Evolutionary conservation across 2,329 filamentous ascomycete species (phyloP), one percentile per base, ranked within the genome.

Genomic region (Alternaria viburni): DNA sequence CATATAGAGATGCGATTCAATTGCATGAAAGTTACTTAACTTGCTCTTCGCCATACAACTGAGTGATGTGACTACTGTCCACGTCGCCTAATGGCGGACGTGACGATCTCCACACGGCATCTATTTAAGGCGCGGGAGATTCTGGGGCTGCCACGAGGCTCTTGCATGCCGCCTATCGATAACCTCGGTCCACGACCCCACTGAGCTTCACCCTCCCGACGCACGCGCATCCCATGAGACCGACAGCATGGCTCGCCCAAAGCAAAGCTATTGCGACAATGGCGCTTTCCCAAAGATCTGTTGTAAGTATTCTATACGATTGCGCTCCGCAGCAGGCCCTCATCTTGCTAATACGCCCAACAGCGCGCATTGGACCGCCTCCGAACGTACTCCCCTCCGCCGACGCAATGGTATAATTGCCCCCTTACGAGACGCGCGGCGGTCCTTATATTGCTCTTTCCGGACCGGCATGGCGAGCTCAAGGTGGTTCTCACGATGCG

Each of bases 371-470:
- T 90, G 72, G 81, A 85, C 45, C 84, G 87, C 58, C 80, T 90
- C 25, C 83, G 86, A 69, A 76, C 81, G 36, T 90, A 88, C 71
- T 77, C 80, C 13, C 82, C 87, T n/a, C 87, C 86, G 44, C 83
- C 86, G 9, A 88, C 87, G 7, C 83, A 82, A 65, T 90, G 87
- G 79, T 80, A 83, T 67, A 81, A 83, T 54, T 84, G 88, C 45
- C 88, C 88, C 1, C 74, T 89, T 9, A 83, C 82, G 13, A 88
- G 92, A 65, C 89, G 93, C 69, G 95, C 95, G 13, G 94, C 95
- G 23, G 95, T 98, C 44, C 83, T 98, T 57, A 86, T 98, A 52
- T 86, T 98, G 56, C 86, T 98, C 2, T 97, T 96, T 77, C 93
- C 93, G 36, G 95, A 97, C 79, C 86, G 87, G 46, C 84, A 86